phyloP scores from a whole-genome alignment of 2,329 filamentous ascomycete species.

The Fusarium penzigii region DNA sequence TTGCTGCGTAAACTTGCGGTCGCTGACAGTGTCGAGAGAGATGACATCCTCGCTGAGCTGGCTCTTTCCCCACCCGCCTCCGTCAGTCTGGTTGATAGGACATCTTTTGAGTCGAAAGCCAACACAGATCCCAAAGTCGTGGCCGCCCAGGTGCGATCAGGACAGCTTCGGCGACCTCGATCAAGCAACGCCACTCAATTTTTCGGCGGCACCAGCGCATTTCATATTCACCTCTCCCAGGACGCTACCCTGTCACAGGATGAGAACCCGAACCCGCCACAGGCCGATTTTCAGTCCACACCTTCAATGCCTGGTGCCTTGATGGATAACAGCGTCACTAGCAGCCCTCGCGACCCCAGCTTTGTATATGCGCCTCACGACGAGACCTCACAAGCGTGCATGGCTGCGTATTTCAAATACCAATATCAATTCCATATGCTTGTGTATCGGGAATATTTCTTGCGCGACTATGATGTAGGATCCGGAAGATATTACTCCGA shows the following conservation, averaged over 20 bases:
- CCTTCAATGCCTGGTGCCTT: slow-evolving; percentile 9
- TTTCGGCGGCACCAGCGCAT: slow-evolving; percentile 50
- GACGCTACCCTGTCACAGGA: slow-evolving; percentile 25
- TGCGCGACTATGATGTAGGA: slow-evolving; percentile 49
- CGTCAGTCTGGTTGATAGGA: slow-evolving; percentile 13
- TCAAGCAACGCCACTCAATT: slow-evolving; percentile 46
- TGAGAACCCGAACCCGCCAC: slow-evolving; percentile 5
- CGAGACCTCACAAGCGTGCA: slow-evolving; percentile 44
- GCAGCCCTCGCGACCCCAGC: slow-evolving; percentile 20
- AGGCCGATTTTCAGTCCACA: slow-evolving; percentile 14
- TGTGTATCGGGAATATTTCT: slow-evolving; percentile 52
- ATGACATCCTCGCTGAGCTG: slow-evolving; percentile 43
- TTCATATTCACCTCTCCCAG: slow-evolving; percentile 40
- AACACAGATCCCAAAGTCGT: slow-evolving; percentile 33
- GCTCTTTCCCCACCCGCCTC: slow-evolving; percentile 30
- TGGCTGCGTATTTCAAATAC: slow-evolving; percentile 49
- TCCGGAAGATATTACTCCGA: slow-evolving; percentile 52
- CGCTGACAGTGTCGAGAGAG: slow-evolving; percentile 40
- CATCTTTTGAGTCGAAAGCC: slow-evolving; percentile 22
- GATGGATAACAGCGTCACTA: slow-evolving; percentile 14
- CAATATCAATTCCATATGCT: slow-evolving; percentile 52
- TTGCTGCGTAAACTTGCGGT: slow-evolving; percentile 46
- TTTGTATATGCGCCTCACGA: slow-evolving; percentile 46
- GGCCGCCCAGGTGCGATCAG: slow-evolving; percentile 34
- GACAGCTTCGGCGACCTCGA: slow-evolving; percentile 41